Base-by-base conservation (phyloP, 371 early-diverging fungal species). In the Mucor indicus region DNA sequence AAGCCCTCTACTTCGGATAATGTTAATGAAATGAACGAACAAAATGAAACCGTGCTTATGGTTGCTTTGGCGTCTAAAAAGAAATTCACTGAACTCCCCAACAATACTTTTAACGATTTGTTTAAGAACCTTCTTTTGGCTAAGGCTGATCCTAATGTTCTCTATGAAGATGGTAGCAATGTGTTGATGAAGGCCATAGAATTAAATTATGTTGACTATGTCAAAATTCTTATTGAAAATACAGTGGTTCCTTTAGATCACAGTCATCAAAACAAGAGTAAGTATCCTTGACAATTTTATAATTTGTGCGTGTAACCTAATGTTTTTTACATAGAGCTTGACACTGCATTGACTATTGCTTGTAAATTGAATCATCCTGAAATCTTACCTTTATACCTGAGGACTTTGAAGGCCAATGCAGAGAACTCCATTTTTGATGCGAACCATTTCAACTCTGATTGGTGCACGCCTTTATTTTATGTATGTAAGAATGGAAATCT, bases 141-240 rank as follows among this genome's bases (percentile, higher is more conserved):
- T 22, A 55, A 64, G 7, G 69, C 66, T 10, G 47, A 66, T 40
- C 53, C 60, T 7, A 68, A 69, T 20, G 16, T 27, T 6, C 22
- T 15, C 7, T 59, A 64, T 38, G 50, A 53, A 16, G 5, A 39
- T 35, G 56, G 58, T 10, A 52, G 67, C 16, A 66, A 73, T 0
- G 57, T 72, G 1, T 42, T 75, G 4, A 62, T 65, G 44, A 58
- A 56, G 27, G 38, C 44, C 3, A 54, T 73, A 11, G 54, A 48
- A n/a, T 23, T 49, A 0, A 32, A 31, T 10, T 25, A 48, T 35
- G 15, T 38, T 11, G 12, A 44, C 19, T 44, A 70, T 11, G 21
- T 70, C 6, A 12, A 51, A 7, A 32, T 36, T 1, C 11, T 66
- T 6, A 11, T 67, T 3, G 21, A 42, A 3, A 17, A 45, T 5